A percentile compares a stretch with the other conserved stretches of the same genome.
These are phyloP conservation scores for Lactarius deliciosus DNA, from an alignment of 768 basidiomycete genomes.

Conservation along the genomic window DNA sequence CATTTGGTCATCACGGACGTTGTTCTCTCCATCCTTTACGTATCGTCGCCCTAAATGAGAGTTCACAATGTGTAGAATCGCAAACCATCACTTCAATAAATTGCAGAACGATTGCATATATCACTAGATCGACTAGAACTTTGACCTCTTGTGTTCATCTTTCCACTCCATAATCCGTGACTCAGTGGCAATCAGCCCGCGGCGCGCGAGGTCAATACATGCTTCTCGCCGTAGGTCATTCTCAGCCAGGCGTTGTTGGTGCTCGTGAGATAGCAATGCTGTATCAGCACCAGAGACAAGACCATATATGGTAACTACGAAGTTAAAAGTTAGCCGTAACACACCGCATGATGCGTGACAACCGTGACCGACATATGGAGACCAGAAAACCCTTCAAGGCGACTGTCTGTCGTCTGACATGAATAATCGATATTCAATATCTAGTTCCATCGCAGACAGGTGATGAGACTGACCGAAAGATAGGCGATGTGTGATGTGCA, in stretches of 20 bases:
- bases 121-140: conserved; percentile 11
- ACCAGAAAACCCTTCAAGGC: conserved; percentile 81
- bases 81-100: conserved; percentile 21
- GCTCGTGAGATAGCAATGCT: conserved; percentile 72
- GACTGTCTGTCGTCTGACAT: conserved; percentile 68
- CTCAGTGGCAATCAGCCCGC: conserved; percentile 78
- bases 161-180: conserved; percentile 83
- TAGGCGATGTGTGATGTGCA: conserved; percentile 69
- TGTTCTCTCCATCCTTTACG: conserved; percentile 9
- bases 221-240: conserved; percentile 70
- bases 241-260: conserved; percentile 62
- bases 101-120: conserved; percentile 26
- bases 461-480: conserved; percentile 54
- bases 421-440: background rate
- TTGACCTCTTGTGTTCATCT: conserved; percentile 35
- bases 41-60: conserved; percentile 18
- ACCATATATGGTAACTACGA: conserved; percentile 59
- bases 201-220: conserved; percentile 67
- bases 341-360: background rate
- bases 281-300: conserved; percentile 74
- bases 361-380: conserved; percentile 55
- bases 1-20: conserved; percentile 18
- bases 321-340: conserved; percentile 30
- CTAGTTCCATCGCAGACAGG: background rate
- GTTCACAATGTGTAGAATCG: conserved; percentile 23